Evolutionary conservation across 1,139 yeast species (phyloP).

Genomic region (Pichia sp.): DNA sequence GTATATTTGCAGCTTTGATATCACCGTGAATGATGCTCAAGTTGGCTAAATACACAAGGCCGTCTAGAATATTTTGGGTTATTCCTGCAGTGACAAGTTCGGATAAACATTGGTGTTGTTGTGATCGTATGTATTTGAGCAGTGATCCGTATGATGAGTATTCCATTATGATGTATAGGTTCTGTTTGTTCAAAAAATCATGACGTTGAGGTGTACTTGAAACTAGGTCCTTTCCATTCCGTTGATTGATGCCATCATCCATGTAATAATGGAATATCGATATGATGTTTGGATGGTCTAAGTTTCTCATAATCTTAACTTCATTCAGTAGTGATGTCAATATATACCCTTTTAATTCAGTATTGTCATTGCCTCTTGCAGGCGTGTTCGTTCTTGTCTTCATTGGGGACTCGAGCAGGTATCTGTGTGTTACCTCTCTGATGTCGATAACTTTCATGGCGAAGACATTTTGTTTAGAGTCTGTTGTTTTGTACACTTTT

Average conservation of each 20-base stretch:
- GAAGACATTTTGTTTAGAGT: conserved; percentile 55
- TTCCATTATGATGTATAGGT: conserved; percentile 46
- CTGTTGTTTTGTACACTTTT: conserved; percentile 61
- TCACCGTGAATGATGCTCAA: conserved; percentile 80
- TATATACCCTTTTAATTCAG: not conserved
- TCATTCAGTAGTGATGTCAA: conserved; percentile 60
- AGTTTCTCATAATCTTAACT: conserved; percentile 75
- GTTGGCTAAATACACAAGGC: conserved; percentile 64
- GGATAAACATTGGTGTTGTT: conserved; percentile 51
- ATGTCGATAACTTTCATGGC: conserved; percentile 84
- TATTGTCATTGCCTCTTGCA: not conserved
- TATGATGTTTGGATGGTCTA: conserved; percentile 84
- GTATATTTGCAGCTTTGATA: conserved; percentile 75
- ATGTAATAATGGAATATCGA: conserved; percentile 88
- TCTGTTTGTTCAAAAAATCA: no score
- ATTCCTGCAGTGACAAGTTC: conserved; percentile 62
- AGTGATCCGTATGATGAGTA: conserved; percentile 88
- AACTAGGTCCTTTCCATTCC: not conserved
- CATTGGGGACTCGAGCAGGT: conserved; percentile 23
- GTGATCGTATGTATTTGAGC: conserved; percentile 56
- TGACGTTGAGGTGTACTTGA: not conserved
- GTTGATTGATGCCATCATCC: no score
- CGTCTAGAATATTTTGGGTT: conserved; percentile 70
- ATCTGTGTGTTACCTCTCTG: conserved; percentile 35
- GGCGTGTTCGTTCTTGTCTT: not conserved